Conservation (phyloP, 1,284 basidiomycete genomes). For the Tilletiopsis washingtonensis region DNA sequence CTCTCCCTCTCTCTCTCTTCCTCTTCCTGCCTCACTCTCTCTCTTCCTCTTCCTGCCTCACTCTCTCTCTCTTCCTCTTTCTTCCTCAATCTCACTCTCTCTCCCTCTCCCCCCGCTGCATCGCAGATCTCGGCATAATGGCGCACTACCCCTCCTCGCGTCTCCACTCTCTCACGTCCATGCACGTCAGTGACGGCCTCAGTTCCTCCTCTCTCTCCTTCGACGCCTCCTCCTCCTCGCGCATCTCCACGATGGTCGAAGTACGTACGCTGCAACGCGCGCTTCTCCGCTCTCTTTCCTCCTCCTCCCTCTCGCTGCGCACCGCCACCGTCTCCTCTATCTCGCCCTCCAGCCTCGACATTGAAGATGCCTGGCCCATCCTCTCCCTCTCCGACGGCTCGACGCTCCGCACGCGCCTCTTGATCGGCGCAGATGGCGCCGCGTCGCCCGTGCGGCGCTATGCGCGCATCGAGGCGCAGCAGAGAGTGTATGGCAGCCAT, state of each 20-base stretch:
- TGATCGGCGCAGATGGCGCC: conserved; percentile 91
- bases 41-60: too few relatives aligned
- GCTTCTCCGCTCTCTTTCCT: conserved; percentile 50
- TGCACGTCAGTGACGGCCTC: conserved; percentile 45
- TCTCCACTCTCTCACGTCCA: too few relatives aligned
- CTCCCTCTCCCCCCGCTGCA: too few relatives aligned
- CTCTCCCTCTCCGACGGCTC: conserved; percentile 5
- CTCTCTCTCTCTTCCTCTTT: too few relatives aligned
- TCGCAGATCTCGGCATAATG: too few relatives aligned
- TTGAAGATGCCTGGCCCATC: conserved; percentile 26
- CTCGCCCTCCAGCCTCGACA: conserved; percentile 54
- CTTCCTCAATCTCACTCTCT: too few relatives aligned
- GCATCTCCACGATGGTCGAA: conserved; percentile 41
- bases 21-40: too few relatives aligned
- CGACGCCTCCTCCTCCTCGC: conserved; percentile 17
- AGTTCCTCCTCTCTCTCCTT: conserved; percentile 39
- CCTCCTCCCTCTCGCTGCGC: conserved; percentile 60
- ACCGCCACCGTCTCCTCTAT: conserved; percentile 64
- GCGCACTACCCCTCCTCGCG: too few relatives aligned
- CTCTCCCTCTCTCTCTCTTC: too few relatives aligned
- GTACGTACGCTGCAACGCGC: conserved; percentile 43
- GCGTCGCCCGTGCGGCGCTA: conserved; percentile 88
- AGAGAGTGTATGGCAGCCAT: conserved; percentile 83
- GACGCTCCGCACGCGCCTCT: conserved; percentile 18
- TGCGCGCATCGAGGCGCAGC: conserved; percentile 76